Evolutionary conservation across 2,329 filamentous ascomycete species (phyloP).

Genomic region (Aureobasidium sp.): DNA sequence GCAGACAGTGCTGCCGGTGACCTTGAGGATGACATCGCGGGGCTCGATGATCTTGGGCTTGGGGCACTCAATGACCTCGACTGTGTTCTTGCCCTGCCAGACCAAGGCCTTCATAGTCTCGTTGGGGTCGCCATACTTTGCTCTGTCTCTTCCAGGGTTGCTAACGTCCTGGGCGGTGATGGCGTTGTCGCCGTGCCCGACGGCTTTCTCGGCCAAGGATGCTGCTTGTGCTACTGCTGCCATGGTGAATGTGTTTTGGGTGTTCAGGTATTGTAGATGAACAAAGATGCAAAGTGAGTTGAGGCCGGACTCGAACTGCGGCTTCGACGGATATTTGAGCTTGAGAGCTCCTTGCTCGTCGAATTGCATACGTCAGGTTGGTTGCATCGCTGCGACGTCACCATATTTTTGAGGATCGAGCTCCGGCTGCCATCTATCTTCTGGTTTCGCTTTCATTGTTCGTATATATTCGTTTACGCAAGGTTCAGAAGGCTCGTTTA

Average conservation of each 20-base stretch:
- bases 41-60: slow-evolving; percentile 66
- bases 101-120: slow-evolving; percentile 71
- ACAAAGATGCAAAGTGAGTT: neutral
- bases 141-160: slow-evolving; percentile 47
- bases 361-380: slow-evolving; percentile 3
- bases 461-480: neutral
- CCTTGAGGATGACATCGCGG: slow-evolving; percentile 69
- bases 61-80: slow-evolving; percentile 60
- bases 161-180: slow-evolving; percentile 60
- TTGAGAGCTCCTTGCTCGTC: neutral
- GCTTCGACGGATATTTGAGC: neutral
- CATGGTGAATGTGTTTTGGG: slow-evolving; percentile 19
- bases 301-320: neutral
- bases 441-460: neutral
- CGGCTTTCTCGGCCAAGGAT: slow-evolving; percentile 53
- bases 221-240: slow-evolving; percentile 55
- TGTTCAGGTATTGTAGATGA: neutral
- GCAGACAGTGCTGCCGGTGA: slow-evolving; percentile 59
- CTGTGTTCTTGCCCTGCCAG: slow-evolving; percentile 76
- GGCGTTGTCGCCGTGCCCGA: slow-evolving; percentile 61
- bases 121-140: slow-evolving; percentile 41
- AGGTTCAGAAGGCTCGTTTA: neutral
- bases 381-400: slow-evolving; percentile 7
- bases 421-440: neutral
- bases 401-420: neutral